A percentile compares a stretch with the other conserved stretches of the same genome.
These are phyloP conservation scores for Fraxinus sp. DNA, from an alignment of 305 asterid species.

Conservation along the genomic window DNA sequence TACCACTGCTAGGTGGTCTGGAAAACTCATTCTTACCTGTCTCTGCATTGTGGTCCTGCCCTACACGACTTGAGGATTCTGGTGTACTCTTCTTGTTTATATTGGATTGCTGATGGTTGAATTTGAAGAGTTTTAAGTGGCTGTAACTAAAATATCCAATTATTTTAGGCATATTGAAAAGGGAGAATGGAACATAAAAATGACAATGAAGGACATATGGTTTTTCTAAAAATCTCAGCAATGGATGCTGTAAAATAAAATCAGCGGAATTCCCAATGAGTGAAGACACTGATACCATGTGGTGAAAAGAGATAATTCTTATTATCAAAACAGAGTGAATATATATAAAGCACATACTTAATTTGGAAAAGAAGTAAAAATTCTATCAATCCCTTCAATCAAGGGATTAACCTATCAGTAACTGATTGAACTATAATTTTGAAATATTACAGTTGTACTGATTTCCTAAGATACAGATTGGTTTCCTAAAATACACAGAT, in stretches of 20 bases:
- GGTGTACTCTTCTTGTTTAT: not conserved
- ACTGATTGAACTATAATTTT: not conserved
- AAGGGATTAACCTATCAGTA: not conserved
- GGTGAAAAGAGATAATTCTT: not conserved
- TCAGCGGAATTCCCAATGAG: not conserved
- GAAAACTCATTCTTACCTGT: not conserved
- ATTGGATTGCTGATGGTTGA: not conserved
- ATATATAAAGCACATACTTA: not conserved
- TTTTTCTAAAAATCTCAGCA: not conserved
- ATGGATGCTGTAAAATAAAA: not conserved
- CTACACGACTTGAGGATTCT: not conserved
- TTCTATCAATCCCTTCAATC: not conserved
- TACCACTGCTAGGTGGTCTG: not conserved
- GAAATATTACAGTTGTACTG: not conserved
- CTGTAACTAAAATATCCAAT: not conserved
- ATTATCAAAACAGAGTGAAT: not conserved
- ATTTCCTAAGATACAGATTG: not conserved
- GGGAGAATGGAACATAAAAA: not conserved
- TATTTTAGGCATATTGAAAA: not conserved
- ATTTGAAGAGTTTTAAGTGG: not conserved
- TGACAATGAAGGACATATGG: not conserved
- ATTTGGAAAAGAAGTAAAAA: not conserved
- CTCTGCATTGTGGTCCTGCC: not conserved
- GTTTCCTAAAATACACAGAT: not conserved
- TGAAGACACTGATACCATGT: not conserved